Conservation (phyloP, 1,284 basidiomycete genomes). For the Ceratobasidium sp. region DNA sequence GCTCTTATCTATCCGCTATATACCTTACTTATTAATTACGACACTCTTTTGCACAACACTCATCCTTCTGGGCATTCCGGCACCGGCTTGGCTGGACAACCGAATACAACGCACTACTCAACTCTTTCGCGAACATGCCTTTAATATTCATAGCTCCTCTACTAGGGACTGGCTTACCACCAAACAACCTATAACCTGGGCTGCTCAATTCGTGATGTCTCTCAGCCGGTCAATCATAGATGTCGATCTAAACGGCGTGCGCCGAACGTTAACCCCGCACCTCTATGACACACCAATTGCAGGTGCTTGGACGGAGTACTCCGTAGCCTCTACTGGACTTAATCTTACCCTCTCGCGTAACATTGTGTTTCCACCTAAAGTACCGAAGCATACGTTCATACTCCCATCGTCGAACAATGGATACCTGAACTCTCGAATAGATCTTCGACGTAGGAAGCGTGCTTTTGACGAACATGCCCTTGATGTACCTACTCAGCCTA, state of each 20-base stretch:
- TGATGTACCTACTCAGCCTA: background rate
- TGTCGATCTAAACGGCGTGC: background rate
- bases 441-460: constrained; percentile 37
- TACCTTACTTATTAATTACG: constrained; percentile 16
- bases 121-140: background rate
- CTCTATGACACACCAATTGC: constrained; percentile 6
- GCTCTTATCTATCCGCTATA: background rate
- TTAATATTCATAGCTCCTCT: background rate
- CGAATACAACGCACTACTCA: background rate
- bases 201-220: background rate
- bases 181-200: background rate
- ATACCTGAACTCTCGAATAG: constrained; percentile 40
- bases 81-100: background rate
- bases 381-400: background rate
- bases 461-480: constrained; percentile 8
- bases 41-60: constrained; percentile 36
- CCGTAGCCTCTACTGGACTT: background rate
- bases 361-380: background rate
- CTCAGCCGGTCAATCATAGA: background rate
- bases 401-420: constrained; percentile 15
- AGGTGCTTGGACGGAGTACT: constrained; percentile 5
- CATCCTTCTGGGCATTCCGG: constrained; percentile 16
- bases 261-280: background rate
- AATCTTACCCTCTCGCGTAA: background rate
- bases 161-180: too few species aligned